A percentile compares a stretch with the other conserved stretches of the same genome.
Evolutionary conservation across 2,329 filamentous ascomycete species (phyloP).

Genomic region (Hirsutella thompsonii): DNA sequence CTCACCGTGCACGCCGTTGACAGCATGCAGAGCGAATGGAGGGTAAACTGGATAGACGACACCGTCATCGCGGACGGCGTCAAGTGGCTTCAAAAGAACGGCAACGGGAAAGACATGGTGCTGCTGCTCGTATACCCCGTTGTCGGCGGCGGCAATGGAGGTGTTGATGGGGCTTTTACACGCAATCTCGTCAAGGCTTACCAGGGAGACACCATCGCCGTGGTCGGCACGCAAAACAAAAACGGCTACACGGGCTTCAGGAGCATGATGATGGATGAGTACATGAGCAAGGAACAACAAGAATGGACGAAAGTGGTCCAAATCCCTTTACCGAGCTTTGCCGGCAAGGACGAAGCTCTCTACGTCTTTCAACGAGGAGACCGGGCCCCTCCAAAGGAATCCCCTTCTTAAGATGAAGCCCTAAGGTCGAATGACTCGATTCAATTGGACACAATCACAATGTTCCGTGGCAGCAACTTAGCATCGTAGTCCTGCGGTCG

Average conservation of each 20-base stretch:
- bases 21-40: constrained; percentile 54
- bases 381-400: constrained; percentile 15
- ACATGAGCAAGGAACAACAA: constrained; percentile 43
- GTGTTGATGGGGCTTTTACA: constrained; percentile 54
- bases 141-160: constrained; percentile 50
- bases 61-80: constrained; percentile 50
- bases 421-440: no score
- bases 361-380: constrained; percentile 48
- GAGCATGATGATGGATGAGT: constrained; percentile 50
- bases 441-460: no score
- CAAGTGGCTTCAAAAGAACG: constrained; percentile 38
- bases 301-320: constrained; percentile 49
- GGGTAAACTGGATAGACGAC: constrained; percentile 55
- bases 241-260: constrained; percentile 65
- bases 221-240: constrained; percentile 60
- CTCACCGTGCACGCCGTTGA: constrained; percentile 48
- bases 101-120: constrained; percentile 39
- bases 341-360: constrained; percentile 63
- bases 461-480: no score
- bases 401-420: no score
- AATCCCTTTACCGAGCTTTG: constrained; percentile 59
- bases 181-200: constrained; percentile 47
- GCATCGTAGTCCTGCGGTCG: no score
- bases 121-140: constrained; percentile 63
- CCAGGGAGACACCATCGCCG: constrained; percentile 50